Percentiles rank a stretch among this genome's conserved stretches.
Evolutionary conservation across 176 grass and related monocot genomes (phyloP).

Genomic region (Hordeum vulgare): DNA sequence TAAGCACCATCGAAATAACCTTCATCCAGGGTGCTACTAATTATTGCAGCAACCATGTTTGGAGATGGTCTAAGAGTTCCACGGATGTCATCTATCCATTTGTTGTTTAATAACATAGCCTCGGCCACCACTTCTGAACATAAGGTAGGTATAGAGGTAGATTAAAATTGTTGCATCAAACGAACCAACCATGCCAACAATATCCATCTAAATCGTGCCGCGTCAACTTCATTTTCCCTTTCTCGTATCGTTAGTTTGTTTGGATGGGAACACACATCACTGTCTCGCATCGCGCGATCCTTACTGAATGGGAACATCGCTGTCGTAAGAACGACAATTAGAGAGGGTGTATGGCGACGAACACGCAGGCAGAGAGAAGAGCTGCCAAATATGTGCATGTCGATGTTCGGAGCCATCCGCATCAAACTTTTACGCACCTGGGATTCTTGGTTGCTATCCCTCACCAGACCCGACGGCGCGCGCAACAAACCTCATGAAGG

Average conservation of each 20-base stretch:
- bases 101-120: too few species aligned
- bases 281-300: constrained; percentile 6
- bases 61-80: too few species aligned
- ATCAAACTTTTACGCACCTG: constrained; percentile 28
- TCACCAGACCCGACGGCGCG: constrained; percentile 10
- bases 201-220: background rate
- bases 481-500: constrained; percentile 10
- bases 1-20: too few species aligned
- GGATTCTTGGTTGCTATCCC: background rate
- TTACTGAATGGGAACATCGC: background rate
- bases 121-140: too few species aligned
- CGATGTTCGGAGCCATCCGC: background rate
- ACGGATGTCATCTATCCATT: too few species aligned
- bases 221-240: background rate
- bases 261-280: background rate
- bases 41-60: too few species aligned
- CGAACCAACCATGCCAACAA: constrained; percentile 19
- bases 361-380: background rate
- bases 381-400: too few species aligned
- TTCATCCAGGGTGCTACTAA: too few species aligned
- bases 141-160: constrained; percentile 4
- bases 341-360: background rate
- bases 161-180: constrained; percentile 29
- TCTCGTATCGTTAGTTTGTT: background rate
- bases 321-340: background rate